These are phyloP conservation scores for Linanthus parryae DNA, from an alignment of 148 eudicot genomes.

Conservation along the genomic window DNA sequence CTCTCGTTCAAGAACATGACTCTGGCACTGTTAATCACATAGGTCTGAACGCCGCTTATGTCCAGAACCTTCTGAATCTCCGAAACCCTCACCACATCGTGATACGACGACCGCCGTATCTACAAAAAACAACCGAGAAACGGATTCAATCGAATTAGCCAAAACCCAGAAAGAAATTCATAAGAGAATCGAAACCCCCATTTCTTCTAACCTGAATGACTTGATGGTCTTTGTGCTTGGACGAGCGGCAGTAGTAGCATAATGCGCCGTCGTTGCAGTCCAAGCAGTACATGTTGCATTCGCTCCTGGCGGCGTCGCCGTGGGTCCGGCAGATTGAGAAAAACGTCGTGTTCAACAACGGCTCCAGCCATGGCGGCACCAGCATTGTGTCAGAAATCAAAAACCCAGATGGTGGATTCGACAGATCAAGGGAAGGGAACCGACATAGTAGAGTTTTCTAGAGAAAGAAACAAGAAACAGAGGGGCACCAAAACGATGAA, in stretches of 20 bases:
- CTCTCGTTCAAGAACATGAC: conserved; percentile 88
- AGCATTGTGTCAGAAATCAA: no score
- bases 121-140: conserved; percentile 16
- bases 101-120: conserved; percentile 94
- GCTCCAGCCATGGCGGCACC: conserved; percentile 82
- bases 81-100: conserved; percentile 87
- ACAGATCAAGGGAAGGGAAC: not conserved
- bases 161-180: not conserved
- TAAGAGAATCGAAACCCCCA: not conserved
- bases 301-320: conserved; percentile 73
- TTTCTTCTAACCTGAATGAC: conserved; percentile 58
- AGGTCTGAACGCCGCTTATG: conserved; percentile 77
- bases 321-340: conserved; percentile 65
- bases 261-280: conserved; percentile 67
- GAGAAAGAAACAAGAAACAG: no score
- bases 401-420: no score
- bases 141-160: not conserved
- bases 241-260: conserved; percentile 80
- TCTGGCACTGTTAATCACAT: conserved; percentile 90
- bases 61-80: conserved; percentile 71
- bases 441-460: not conserved
- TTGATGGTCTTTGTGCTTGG: conserved; percentile 77
- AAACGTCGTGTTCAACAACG: conserved; percentile 55
- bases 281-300: conserved; percentile 87
- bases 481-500: no score